These are phyloP conservation scores for Simplicillium aogashimaense DNA, from an alignment of 2,329 filamentous ascomycete genomes.

Conservation along the genomic window DNA sequence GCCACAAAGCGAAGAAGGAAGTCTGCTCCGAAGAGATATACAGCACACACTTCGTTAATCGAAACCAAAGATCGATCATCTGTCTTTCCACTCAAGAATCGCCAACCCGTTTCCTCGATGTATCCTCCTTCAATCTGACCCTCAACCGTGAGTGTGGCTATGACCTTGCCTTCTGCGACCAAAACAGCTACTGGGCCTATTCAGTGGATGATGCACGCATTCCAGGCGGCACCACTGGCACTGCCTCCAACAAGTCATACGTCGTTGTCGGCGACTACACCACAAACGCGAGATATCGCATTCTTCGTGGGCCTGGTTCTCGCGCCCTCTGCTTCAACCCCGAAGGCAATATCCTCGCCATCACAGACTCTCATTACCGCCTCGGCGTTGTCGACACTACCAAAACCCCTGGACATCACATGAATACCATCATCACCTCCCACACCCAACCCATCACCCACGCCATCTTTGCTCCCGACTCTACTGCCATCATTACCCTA, in stretches of 20 bases:
- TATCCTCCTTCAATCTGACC: constrained; percentile 10
- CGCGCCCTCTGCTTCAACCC: constrained; percentile 14
- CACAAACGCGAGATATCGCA: constrained; percentile 2
- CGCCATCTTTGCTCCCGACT: constrained; percentile 16
- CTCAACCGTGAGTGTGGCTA: constrained; percentile 10
- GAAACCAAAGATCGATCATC: constrained; percentile 1
- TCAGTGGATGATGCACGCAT: constrained; percentile 8
- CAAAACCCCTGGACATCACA: constrained; percentile 6
- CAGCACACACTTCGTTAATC: constrained; percentile 3
- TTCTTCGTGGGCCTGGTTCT: constrained; percentile 10
- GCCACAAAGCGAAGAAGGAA: constrained; percentile 15
- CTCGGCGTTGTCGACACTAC: constrained; percentile 13
- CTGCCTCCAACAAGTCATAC: constrained; percentile 12
- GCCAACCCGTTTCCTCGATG: no score
- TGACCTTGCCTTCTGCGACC: no score
- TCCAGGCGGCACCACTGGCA: constrained; percentile 1
- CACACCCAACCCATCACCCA: constrained; percentile 16
- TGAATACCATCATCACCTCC: constrained; percentile 10
- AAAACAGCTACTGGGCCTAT: constrained; percentile 13
- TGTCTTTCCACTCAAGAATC: constrained; percentile 11
- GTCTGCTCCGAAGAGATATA: constrained; percentile 14
- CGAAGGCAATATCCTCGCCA: constrained; percentile 13
- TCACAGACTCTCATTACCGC: constrained; percentile 11
- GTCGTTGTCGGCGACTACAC: constrained; percentile 14
- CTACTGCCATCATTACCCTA: constrained; percentile 12